Conservation (phyloP, 192 early-diverging fungal genomes). For the Oehlia diaphana region DNA sequence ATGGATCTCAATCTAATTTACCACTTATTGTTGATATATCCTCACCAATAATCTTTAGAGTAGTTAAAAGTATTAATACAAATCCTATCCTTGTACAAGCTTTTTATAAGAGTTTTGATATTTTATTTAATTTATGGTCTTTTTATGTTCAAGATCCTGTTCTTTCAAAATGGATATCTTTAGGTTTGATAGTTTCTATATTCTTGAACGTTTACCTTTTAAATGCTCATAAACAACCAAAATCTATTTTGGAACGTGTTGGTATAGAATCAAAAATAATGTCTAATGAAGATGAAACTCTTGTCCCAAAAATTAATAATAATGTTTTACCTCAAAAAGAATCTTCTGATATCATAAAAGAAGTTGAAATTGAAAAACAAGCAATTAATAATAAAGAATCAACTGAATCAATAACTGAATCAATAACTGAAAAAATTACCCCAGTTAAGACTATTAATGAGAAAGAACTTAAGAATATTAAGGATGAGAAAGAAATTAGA, state of each 20-base stretch:
- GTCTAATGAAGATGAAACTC: not conserved
- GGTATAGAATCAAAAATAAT: not conserved
- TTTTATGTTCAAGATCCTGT: constrained; percentile 59
- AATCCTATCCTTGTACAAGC: constrained; percentile 38
- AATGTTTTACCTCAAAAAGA: no score
- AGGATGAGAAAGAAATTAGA: constrained; percentile 24
- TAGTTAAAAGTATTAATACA: constrained; percentile 11
- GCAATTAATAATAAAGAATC: not conserved
- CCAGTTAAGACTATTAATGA: no score
- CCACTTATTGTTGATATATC: constrained; percentile 56
- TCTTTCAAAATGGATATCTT: constrained; percentile 53
- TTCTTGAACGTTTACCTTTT: constrained; percentile 61
- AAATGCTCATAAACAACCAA: constrained; percentile 58
- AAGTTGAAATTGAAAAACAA: not conserved
- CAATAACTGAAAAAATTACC: no score
- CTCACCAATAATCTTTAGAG: constrained; percentile 52
- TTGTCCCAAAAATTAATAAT: not conserved
- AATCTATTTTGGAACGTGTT: not conserved
- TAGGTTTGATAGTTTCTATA: constrained; percentile 49
- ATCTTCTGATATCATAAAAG: not conserved
- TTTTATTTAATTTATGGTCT: constrained; percentile 48
- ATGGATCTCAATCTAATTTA: constrained; percentile 35
- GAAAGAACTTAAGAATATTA: no score
- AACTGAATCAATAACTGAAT: no score
- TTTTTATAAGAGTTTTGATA: constrained; percentile 41